Conservation (phyloP, 345 rosid species). For the Cardiospermum halicacabum region DNA sequence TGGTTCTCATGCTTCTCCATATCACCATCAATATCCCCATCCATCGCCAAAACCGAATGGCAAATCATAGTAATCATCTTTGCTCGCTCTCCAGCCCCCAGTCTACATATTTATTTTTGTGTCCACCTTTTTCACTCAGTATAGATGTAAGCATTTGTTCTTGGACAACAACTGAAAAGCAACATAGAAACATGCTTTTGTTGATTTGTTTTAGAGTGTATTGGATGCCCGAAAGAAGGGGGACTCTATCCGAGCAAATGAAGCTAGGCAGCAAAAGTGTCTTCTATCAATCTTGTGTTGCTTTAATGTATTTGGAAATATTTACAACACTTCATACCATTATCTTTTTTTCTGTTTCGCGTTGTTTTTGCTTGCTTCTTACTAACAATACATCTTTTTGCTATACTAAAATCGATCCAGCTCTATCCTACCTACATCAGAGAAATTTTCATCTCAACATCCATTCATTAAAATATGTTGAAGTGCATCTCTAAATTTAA, state of each 20-base stretch:
- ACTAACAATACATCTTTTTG: not conserved
- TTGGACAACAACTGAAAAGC: constrained; percentile 27
- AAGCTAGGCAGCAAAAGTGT: constrained; percentile 22
- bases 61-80: constrained; percentile 31
- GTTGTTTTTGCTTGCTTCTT: not conserved
- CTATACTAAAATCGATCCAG: too few relatives aligned
- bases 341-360: not conserved
- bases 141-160: constrained; percentile 36
- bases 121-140: constrained; percentile 15
- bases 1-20: constrained; percentile 66
- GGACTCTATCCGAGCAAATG: constrained; percentile 14
- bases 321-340: constrained; percentile 1
- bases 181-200: constrained; percentile 23
- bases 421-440: too few relatives aligned
- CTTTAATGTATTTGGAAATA: constrained; percentile 27
- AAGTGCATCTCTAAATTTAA: too few relatives aligned
- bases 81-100: constrained; percentile 10
- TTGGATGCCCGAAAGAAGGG: constrained; percentile 14
- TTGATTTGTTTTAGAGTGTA: constrained; percentile 27
- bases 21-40: constrained; percentile 47
- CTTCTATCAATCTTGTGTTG: constrained; percentile 12
- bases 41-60: constrained; percentile 70
- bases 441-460: too few relatives aligned
- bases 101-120: constrained; percentile 14
- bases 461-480: too few relatives aligned